A percentile compares a stretch with the other conserved stretches of the same genome.
Evolutionary conservation across 2,329 filamentous ascomycete genomes (phyloP).

Genomic region (Coniochaeta ligniaria): DNA sequence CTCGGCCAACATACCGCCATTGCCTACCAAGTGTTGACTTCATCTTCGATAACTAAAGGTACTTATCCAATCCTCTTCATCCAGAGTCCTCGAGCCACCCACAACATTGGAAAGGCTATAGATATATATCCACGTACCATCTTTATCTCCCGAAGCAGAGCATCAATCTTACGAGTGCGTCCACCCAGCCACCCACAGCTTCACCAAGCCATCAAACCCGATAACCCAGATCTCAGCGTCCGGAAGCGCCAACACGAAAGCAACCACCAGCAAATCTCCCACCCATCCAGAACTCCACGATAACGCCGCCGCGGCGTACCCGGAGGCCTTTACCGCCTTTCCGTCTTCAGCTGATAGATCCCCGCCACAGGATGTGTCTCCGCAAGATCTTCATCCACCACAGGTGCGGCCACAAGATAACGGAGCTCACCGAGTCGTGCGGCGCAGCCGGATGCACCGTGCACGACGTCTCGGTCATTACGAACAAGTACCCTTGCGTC

Average conservation of each 20-base stretch:
- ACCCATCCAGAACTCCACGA: too few species aligned
- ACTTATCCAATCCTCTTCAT: not conserved
- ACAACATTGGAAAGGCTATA: too few species aligned
- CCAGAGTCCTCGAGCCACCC: too few species aligned
- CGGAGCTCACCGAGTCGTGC: slow-evolving; percentile 19
- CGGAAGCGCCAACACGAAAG: too few species aligned
- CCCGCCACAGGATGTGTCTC: slow-evolving; percentile 14
- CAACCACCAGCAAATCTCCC: not conserved
- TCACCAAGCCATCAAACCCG: too few species aligned
- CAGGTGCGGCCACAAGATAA: slow-evolving; percentile 23
- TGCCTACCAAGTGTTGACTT: not conserved
- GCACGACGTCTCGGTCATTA: slow-evolving; percentile 13
- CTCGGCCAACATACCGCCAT: not conserved
- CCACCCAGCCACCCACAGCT: not conserved
- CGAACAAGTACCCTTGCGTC: slow-evolving; percentile 23
- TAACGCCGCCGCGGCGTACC: too few species aligned
- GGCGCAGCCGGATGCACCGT: slow-evolving; percentile 18
- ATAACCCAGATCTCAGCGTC: too few species aligned
- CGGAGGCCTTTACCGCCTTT: too few species aligned
- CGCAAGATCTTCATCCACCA: slow-evolving; percentile 23
- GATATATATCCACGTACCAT: too few species aligned
- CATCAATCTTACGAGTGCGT: too few species aligned
- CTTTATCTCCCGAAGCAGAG: too few species aligned
- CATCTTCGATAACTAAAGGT: not conserved
- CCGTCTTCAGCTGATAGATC: not conserved